Evolutionary conservation across 1,284 basidiomycete species (phyloP), one percentile per base, ranked within the genome.

Genomic region (Spongiforma sp.): DNA sequence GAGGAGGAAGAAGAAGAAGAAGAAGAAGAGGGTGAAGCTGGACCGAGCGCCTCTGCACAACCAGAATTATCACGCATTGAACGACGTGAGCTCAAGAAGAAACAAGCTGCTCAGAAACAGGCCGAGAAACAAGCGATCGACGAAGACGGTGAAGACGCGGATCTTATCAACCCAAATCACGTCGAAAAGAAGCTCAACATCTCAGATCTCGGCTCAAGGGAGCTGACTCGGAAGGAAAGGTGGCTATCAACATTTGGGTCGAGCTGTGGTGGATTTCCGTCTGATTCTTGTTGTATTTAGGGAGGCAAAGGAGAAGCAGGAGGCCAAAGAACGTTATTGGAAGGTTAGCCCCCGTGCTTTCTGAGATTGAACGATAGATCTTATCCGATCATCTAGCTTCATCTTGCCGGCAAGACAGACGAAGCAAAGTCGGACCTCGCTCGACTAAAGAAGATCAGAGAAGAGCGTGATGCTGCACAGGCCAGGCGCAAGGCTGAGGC

Each of bases 251-350:
- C 11, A 53, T n/a, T 11, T 32, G 30, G 52, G n/a, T n/a, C n/a
- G n/a, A n/a, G n/a, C n/a, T n/a, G 26, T 30, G 52, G 30, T 53
- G 19, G 30, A 50, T 0, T 28, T 28, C 30, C 73, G 37, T 63
- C 21, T 32, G 46, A 60, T 30, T 50, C 43, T 34, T 60, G 28
- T 59, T n/a, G 55, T 57, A 43, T 61, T 30, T 69, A 96, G 95
- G 68, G 95, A 97, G 74, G 88, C 88, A 71, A 94, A 94, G 72
- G 94, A 96, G 78, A 95, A 94, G 81, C 87, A 93, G 73, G 93
- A 94, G 9, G 93, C 94, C 1, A 86, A 92, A 71, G 93, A 95
- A 50, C 82, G 85, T 37, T 96, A 95, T 77, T 87, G 91, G 93
- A 90, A 95, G 88, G 91, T 87, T 62, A 39, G 81, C 67, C 26